A percentile compares a stretch with the other conserved stretches of the same genome.
These are phyloP conservation scores for Crithidia fasciculata DNA, from an alignment of 208 protist species.

Conservation along the genomic window DNA sequence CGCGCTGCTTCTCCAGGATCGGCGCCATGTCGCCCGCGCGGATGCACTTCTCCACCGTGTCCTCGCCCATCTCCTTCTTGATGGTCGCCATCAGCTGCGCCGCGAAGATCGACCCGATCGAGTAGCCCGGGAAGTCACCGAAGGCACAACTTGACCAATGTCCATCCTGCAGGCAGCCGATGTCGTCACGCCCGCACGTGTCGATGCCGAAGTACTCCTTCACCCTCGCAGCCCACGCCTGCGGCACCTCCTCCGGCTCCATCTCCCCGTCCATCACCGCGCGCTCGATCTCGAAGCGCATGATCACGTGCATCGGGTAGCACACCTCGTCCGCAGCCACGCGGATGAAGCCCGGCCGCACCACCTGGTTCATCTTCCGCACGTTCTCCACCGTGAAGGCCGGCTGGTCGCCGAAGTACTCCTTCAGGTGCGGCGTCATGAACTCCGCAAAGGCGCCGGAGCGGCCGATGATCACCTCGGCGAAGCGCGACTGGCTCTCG, in stretches of 20 bases:
- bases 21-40: not conserved
- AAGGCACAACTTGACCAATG: not conserved
- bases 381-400: not conserved
- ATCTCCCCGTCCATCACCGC: constrained; percentile 16
- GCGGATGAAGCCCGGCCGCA: not conserved
- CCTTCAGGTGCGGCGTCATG: not conserved
- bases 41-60: not conserved
- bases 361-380: not conserved
- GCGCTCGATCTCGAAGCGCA: not conserved
- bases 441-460: not conserved
- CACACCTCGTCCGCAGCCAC: not conserved
- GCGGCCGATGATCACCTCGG: not conserved
- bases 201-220: not conserved
- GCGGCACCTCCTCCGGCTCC: not conserved
- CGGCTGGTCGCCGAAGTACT: not conserved
- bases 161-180: not conserved
- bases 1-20: not conserved
- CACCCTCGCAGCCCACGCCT: not conserved
- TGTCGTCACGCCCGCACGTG: not conserved
- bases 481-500: not conserved
- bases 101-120: not conserved
- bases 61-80: not conserved
- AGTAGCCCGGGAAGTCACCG: not conserved
- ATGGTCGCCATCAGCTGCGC: not conserved
- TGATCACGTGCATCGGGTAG: not conserved